Base-by-base conservation (phyloP, 805 yeast species). In the Metschnikowia aberdeeniae region DNA sequence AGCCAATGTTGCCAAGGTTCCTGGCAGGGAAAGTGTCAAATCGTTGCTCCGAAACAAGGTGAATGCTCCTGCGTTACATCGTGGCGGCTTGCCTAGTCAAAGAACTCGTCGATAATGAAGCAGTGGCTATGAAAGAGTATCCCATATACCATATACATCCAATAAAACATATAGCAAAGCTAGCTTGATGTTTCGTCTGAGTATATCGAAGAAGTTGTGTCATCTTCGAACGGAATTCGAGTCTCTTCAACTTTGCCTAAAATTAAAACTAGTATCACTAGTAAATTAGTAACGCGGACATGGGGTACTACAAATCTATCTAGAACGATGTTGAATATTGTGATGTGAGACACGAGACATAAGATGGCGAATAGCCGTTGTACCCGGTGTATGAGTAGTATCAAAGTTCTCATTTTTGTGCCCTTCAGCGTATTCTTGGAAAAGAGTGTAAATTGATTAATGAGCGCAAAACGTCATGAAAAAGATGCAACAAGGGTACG, bases 11-110 rank as follows among this genome's bases (percentile, higher is more conserved):
- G 41, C 35, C 24, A 45, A 29, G 34, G 47, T 42, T 9, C 44
- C 52, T 20, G 56, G 56, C 10, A 40, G 49, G 31, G 73, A 70
- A 40, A 70, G 61, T 42, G 76, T 71, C 27, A 67, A 63, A 35
- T 61, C 70, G 3, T 58, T 71, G 46, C 63, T 71, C 50, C 64
- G 67, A 45, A 61, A 62, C 47, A 71, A 69, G 49, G 75, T 70
- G 14, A 62, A 58, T 43, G 72, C 75, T 4, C 75, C 75, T 4
- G 73, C 76, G 8, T 61, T 70, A 43, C 75, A 70, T 52, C 60
- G 74, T 47, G 73, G 75, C 9, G 74, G 74, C 1, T 59, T 68
- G 37, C 52, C 58, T 30, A 54, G 46, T 14, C 55, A 52, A 32
- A 45, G 55, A 36, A 43, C 44, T 5, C 52, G 46, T 27, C 53